Base-by-base conservation (phyloP, 495 filamentous ascomycete species). In the Penicillium samsonianum region DNA sequence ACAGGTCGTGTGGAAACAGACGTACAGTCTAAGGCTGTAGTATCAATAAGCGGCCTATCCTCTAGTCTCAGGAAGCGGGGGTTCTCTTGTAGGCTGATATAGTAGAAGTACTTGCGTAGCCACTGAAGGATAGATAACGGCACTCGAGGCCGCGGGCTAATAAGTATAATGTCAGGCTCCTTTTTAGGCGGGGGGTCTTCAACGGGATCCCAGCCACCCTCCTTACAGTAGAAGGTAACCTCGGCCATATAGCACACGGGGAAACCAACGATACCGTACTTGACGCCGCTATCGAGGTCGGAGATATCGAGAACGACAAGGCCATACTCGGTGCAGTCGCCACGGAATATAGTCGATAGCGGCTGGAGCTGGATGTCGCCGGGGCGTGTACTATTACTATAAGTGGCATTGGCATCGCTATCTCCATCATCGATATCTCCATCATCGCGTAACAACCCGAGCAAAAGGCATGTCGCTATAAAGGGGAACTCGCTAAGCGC, bases 401-500 rank as follows among this genome's bases (percentile, higher is more conserved):
- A 17, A 47, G 25, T 47, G 25, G 44, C 44, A 47, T 28, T 47
- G 19, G 42, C 42, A 44, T 48, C 17, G 7, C 14, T 1, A 33
- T 35, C 46, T 20, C 54, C 3, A n/a, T n/a, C n/a, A n/a, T n/a
- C n/a, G n/a, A n/a, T n/a, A n/a, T n/a, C n/a, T n/a, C n/a, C n/a
- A 59, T 44, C 25, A 23, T 57, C 51, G 20, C 61, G 56, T 48
- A 57, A 57, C 48, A 63, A 55, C 28, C 11, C 52, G 31, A 63
- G 46, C 43, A 63, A 57, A 56, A 63, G n/a, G 33, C 61, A 63
- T n/a, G 61, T 57, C 25, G 61, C 33, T 31, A n/a, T n/a, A n/a
- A n/a, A n/a, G n/a, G n/a, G n/a, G n/a, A n/a, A n/a, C n/a, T n/a
- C n/a, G n/a, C n/a, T n/a, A n/a, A n/a, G n/a, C n/a, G n/a, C n/a